These are phyloP conservation scores for Leccinum truebloodii DNA, from an alignment of 768 basidiomycete genomes.

Conservation along the genomic window DNA sequence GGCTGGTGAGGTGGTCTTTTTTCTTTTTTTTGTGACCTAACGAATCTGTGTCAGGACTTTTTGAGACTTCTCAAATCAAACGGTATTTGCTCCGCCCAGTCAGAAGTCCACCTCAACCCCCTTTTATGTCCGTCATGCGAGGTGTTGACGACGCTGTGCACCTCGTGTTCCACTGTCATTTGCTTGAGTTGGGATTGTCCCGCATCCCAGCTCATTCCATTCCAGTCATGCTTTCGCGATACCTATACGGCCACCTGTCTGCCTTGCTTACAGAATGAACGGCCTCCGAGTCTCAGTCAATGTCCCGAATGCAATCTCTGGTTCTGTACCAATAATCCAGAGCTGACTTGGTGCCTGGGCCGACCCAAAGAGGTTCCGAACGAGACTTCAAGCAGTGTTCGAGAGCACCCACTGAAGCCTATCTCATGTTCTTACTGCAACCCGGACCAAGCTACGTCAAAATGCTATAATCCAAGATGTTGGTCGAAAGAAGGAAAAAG, in stretches of 20 bases:
- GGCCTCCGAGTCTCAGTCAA: constrained; percentile 10
- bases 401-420: no score
- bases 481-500: constrained; percentile 15
- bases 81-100: constrained; percentile 1
- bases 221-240: constrained; percentile 19
- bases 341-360: constrained; percentile 26
- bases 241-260: constrained; percentile 6
- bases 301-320: constrained; percentile 25
- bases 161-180: constrained; percentile 16
- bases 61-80: constrained; percentile 13
- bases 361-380: constrained; percentile 10
- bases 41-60: constrained; percentile 14
- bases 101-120: not conserved
- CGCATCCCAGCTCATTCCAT: constrained; percentile 17
- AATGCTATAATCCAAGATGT: constrained; percentile 13
- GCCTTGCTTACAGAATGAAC: constrained; percentile 6
- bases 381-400: no score
- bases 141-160: constrained; percentile 8
- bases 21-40: not conserved
- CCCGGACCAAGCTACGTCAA: not conserved
- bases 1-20: no score
- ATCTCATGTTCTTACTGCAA: constrained; percentile 12
- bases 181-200: constrained; percentile 20
- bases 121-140: constrained; percentile 18
- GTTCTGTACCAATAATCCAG: constrained; percentile 10